Percentiles rank a stretch among this genome's conserved stretches.
Conservation (phyloP, 805 yeast genomes). For the Candida coleopterorum region DNA sequence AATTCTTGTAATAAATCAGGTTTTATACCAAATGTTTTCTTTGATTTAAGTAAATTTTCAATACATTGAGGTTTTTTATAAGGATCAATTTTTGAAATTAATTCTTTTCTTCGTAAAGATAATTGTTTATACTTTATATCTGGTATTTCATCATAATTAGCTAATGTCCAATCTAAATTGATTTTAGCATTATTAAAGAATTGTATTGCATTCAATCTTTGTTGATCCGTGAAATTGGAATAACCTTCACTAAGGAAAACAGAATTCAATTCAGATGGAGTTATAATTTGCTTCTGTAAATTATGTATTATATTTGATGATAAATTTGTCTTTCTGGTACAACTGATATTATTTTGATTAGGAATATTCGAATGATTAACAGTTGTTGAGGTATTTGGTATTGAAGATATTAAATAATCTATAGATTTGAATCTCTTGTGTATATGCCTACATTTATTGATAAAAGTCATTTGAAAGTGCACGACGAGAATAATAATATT, state of each 20-base stretch:
- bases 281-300: conserved; percentile 12
- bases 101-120: conserved; percentile 12
- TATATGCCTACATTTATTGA: too few relatives aligned
- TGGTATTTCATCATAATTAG: conserved; percentile 51
- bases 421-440: conserved; percentile 2
- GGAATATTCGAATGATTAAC: not conserved
- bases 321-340: not conserved
- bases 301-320: not conserved
- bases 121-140: conserved; percentile 39
- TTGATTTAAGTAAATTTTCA: conserved; percentile 13
- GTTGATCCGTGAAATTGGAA: conserved; percentile 10
- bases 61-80: conserved; percentile 20
- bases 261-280: conserved; percentile 20
- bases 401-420: conserved; percentile 4
- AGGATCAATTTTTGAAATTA: conserved; percentile 18
- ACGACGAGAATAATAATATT: too few relatives aligned
- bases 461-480: too few relatives aligned
- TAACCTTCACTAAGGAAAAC: conserved; percentile 16
- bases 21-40: conserved; percentile 26
- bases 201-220: conserved; percentile 19
- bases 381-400: not conserved
- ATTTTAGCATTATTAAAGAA: conserved; percentile 44
- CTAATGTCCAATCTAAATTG: conserved; percentile 57
- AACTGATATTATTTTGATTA: not conserved
- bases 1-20: conserved; percentile 29